These are phyloP conservation scores for Lolium multiflorum DNA, from an alignment of 176 grass and related monocot species.

Conservation along the genomic window DNA sequence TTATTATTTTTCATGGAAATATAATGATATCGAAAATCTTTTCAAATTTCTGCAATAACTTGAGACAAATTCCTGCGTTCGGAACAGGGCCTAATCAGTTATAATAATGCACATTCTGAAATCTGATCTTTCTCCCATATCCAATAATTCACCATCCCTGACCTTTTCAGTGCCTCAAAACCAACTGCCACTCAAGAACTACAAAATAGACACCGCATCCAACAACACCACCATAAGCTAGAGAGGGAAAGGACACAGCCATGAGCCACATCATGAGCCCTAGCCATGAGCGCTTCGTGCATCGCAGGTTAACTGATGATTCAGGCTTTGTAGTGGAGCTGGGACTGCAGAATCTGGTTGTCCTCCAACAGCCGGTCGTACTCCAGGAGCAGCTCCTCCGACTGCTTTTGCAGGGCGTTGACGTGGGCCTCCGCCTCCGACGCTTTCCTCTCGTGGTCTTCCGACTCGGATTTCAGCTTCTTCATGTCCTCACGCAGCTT, in stretches of 20 bases:
- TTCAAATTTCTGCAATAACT: neutral
- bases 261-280: slow-evolving; percentile 22
- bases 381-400: slow-evolving; percentile 78
- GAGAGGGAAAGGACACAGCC: neutral
- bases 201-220: slow-evolving; percentile 1
- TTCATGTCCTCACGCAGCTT: slow-evolving; percentile 66
- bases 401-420: slow-evolving; percentile 81
- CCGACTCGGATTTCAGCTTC: slow-evolving; percentile 62
- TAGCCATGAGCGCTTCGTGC: neutral
- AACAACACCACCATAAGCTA: slow-evolving; percentile 13
- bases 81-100: neutral
- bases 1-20: too few species aligned
- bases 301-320: neutral
- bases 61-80: neutral
- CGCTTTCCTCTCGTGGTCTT: slow-evolving; percentile 61
- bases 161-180: slow-evolving; percentile 32
- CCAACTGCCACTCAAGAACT: neutral
- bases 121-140: neutral
- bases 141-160: neutral
- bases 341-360: slow-evolving; percentile 86
- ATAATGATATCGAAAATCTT: neutral
- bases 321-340: slow-evolving; percentile 64
- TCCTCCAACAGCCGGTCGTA: slow-evolving; percentile 90
- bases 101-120: neutral
- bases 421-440: slow-evolving; percentile 66